Conservation (phyloP, 179 eudicot genomes). For the Sideroxylon spinosum region DNA sequence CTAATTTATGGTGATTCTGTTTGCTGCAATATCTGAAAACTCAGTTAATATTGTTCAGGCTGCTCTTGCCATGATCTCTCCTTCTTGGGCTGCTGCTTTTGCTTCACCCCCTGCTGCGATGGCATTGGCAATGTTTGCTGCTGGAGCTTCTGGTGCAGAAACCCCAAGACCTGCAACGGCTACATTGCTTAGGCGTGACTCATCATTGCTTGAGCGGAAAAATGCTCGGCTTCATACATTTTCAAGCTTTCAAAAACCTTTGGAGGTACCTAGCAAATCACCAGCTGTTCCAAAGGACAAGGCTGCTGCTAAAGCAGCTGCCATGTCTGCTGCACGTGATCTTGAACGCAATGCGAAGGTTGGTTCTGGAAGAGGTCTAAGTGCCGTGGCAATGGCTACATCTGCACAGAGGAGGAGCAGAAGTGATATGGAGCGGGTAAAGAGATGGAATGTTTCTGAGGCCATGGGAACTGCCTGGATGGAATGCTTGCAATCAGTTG, state of each 20-base stretch:
- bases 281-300: conserved; percentile 68
- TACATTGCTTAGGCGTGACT: conserved; percentile 72
- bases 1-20: background rate
- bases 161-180: conserved; percentile 56
- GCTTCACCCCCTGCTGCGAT: conserved; percentile 99
- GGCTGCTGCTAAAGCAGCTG: conserved; percentile 98
- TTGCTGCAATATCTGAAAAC: conserved; percentile 16
- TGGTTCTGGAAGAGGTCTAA: conserved; percentile 98
- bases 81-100: conserved; percentile 99
- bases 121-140: conserved; percentile 99
- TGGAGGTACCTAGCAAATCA: conserved; percentile 49
- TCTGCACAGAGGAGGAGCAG: conserved; percentile 80
- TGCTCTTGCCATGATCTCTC: conserved; percentile 96
- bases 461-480: conserved; percentile 99
- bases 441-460: conserved; percentile 90
- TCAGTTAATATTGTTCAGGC: conserved; percentile 45
- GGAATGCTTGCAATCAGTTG: conserved; percentile 93
- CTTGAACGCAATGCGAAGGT: conserved; percentile 95
- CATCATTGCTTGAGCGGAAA: conserved; percentile 82
- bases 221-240: conserved; percentile 71
- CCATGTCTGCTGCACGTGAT: conserved; percentile 98
- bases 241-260: conserved; percentile 86
- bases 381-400: conserved; percentile 99
- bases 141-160: conserved; percentile 98
- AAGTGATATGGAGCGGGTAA: conserved; percentile 81